Base-by-base conservation (phyloP, 495 filamentous ascomycete genomes). In the Daldinia loculata region DNA sequence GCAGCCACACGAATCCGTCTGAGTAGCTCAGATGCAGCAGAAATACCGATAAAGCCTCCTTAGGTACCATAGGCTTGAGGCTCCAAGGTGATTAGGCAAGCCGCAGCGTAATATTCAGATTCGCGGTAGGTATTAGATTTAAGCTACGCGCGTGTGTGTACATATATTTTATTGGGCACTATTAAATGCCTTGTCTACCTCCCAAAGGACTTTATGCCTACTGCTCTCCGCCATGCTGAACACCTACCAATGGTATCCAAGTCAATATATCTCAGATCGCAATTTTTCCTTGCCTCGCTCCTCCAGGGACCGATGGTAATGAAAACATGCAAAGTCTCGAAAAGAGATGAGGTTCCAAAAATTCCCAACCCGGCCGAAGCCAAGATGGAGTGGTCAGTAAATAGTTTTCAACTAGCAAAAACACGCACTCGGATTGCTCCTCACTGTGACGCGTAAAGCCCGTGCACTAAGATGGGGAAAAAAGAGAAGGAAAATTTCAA, bases 321-420 rank as follows among this genome's bases (percentile, higher is more conserved):
- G 73, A 75, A 77, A 65, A 63, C 6, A 51, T 17, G 29, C 30
- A n/a, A 55, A 48, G 9, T 60, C 59, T 69, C 63, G 34, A 64
- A 4, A 48, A 34, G 70, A 69, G 72, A 63, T 59, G 17, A 34
- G 61, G 57, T 72, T 76, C 67, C 80, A 82, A 82, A 82, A 82
- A 82, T 82, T 82, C 80, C 77, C 76, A 76, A 67, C 69, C 79
- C 72, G 24, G 73, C 78, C 78, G 74, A 80, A 80, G 77, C 74
- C 70, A 65, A 71, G 60, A 59, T 74, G 72, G 75, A 82, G 80
- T 75, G 78, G 78, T 80, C 77, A 81, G 76, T 75, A 74, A 79
- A 80, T 84, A 85, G 83, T 85, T 85, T 85, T 85, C 82, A 84
- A 84, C 83, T 84, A 85, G 83, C 83, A 84, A 85, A 81, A 84